A percentile compares a stretch with the other conserved stretches of the same genome.
Evolutionary conservation across 139 green algal genomes (phyloP).

Genomic region (Raphidocelis subcapitata): DNA sequence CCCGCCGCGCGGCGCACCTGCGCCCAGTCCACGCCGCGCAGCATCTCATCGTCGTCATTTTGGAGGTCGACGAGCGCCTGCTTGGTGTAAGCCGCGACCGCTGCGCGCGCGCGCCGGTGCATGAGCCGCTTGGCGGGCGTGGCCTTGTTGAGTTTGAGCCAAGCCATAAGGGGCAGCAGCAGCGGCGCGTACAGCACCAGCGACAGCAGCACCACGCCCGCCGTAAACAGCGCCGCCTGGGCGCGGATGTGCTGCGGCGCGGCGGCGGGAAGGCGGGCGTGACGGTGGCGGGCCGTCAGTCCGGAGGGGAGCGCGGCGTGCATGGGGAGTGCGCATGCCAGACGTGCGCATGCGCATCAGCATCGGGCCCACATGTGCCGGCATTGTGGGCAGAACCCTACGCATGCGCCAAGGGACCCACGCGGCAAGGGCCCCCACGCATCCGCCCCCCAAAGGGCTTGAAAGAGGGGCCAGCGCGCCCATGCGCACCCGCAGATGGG

Average conservation of each 20-base stretch:
- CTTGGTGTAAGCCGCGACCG: slow-evolving; percentile 58
- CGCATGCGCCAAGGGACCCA: no score
- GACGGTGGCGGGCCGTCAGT: not conserved
- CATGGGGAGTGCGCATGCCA: no score
- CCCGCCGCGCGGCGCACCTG: no score
- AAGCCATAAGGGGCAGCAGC: slow-evolving; percentile 50
- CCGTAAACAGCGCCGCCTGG: slow-evolving; percentile 72
- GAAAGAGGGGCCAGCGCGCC: not conserved
- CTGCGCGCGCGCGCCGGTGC: slow-evolving; percentile 50
- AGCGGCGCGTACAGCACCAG: slow-evolving; percentile 82
- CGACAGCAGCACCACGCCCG: slow-evolving; percentile 80
- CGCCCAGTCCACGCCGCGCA: slow-evolving; percentile 71
- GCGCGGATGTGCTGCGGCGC: slow-evolving; percentile 42
- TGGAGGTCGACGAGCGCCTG: slow-evolving; percentile 45
- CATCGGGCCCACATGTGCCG: no score
- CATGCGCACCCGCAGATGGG: slow-evolving; percentile 3
- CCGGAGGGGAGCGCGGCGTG: no score
- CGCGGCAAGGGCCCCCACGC: not conserved
- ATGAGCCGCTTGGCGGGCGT: slow-evolving; percentile 46
- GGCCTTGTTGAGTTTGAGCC: slow-evolving; percentile 47
- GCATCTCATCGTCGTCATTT: slow-evolving; percentile 21
- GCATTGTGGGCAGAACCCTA: no score
- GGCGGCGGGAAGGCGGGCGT: not conserved
- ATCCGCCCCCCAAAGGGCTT: not conserved
- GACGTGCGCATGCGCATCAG: no score